Evolutionary conservation across 768 basidiomycete genomes (phyloP), one percentile per base, ranked within the genome.

Genomic region (Termitomyces sp.): DNA sequence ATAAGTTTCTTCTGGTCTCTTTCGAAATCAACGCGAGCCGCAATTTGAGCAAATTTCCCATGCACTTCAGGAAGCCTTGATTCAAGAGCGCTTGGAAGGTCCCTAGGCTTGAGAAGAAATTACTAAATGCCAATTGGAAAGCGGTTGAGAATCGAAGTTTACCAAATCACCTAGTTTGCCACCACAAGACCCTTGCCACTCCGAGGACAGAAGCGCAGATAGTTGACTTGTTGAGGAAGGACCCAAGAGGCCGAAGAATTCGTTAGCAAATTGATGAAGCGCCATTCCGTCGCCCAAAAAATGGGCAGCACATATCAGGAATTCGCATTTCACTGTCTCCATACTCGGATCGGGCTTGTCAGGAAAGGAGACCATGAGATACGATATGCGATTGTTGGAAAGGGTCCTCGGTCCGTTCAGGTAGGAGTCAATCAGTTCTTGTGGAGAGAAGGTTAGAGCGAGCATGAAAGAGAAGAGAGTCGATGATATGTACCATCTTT

Each of bases 201-300:
- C 76, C 12, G 70, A 66, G 3, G 64, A 63, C 25, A 74, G 50
- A 13, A 79, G 57, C 10, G 39, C 45, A 7, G 59, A 41, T 12
- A 81, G 65, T 6, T 66, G 63, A 35, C 46, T 62, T 18, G 68
- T 67, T 7, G 64, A 63, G 11, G 66, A 46, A 35, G 73, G 63
- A 0, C 79, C 84, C 38, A 92, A 72, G 3, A 93, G 71, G 16
- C 71, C 67, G 65, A 92, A 87, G 64, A 93, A 84, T 60, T 92
- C 88, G 66, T 91, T 90, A 23, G 88, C 89, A 57, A 87, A 88
- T 56, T 81, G 77, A 68, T 93, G 90, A 16, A 93, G 76, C 1
- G 90, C 88, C 85, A 92, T 91, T 20, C 92, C 92, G 65, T 94
- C 92, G 18, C 90, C 91, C 44, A 93, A 68, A 67, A 87, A 93